phyloP scores from a whole-genome alignment of 2,329 filamentous ascomycete genomes.

The Tetracladium maxilliforme region DNA sequence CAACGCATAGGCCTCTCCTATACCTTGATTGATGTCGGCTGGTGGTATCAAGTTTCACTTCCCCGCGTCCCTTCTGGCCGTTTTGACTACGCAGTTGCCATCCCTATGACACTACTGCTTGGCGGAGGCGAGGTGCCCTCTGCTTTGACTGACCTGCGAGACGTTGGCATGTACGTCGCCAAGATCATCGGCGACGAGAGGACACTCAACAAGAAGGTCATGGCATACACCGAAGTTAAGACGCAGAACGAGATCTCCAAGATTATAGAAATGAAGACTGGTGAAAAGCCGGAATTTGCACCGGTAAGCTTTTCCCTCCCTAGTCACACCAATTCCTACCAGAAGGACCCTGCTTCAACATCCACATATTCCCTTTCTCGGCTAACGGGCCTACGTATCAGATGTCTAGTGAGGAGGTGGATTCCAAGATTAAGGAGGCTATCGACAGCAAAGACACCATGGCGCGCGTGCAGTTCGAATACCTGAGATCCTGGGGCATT shows the following conservation, averaged over 20 bases:
- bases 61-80: constrained; percentile 27
- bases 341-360: too few species aligned
- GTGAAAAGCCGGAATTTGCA: constrained; percentile 31
- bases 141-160: constrained; percentile 30
- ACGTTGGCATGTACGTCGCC: constrained; percentile 36
- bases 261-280: constrained; percentile 28
- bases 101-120: constrained; percentile 19
- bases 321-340: too few species aligned
- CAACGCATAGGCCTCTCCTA: constrained; percentile 31
- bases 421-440: constrained; percentile 1
- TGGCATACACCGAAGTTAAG: constrained; percentile 28
- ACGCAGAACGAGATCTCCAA: constrained; percentile 29
- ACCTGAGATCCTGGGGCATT: constrained; percentile 27
- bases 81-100: constrained; percentile 2
- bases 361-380: too few species aligned
- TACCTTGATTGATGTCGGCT: constrained; percentile 43
- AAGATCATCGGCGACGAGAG: constrained; percentile 32
- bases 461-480: constrained; percentile 14
- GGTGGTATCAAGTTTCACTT: constrained; percentile 36
- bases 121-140: constrained; percentile 28
- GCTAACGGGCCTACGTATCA: too few species aligned
- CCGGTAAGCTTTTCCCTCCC: too few species aligned
- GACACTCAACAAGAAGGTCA: constrained; percentile 36
- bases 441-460: background rate
- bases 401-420: background rate